Evolutionary conservation across 495 filamentous ascomycete species (phyloP).

Genomic region (Echria macrotheca): DNA sequence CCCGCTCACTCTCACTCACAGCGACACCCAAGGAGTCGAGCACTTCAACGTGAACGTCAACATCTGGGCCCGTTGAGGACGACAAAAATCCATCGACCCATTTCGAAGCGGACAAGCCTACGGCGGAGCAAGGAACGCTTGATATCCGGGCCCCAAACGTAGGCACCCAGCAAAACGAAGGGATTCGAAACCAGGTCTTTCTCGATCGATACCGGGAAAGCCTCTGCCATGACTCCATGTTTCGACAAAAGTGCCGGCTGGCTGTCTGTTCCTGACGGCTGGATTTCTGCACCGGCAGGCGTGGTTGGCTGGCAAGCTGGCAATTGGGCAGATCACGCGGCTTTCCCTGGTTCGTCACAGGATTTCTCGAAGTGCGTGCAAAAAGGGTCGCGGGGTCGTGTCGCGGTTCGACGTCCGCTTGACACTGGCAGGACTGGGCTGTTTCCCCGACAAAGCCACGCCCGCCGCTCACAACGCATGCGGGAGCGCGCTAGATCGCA

Average conservation of each 20-base stretch:
- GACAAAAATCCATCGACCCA: too few relatives aligned
- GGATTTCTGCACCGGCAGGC: neutral
- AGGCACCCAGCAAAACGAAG: too few relatives aligned
- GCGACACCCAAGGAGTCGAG: too few relatives aligned
- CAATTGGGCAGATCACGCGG: slow-evolving; percentile 6
- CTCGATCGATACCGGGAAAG: slow-evolving; percentile 10
- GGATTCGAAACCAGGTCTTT: slow-evolving; percentile 9
- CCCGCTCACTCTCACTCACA: too few relatives aligned
- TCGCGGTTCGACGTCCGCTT: neutral
- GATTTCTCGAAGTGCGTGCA: neutral
- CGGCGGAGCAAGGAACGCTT: too few relatives aligned
- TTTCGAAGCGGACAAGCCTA: too few relatives aligned
- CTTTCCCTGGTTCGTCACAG: slow-evolving; percentile 9
- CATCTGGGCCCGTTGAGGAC: too few relatives aligned
- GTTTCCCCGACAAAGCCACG: slow-evolving; percentile 10
- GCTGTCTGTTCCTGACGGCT: slow-evolving; percentile 10
- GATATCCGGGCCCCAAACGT: too few relatives aligned
- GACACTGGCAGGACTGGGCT: neutral
- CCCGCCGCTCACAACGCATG: slow-evolving; percentile 1
- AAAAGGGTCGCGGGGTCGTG: neutral
- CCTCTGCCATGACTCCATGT: neutral
- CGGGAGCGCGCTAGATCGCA: slow-evolving; percentile 7
- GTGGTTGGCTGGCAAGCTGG: neutral
- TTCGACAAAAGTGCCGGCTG: neutral
- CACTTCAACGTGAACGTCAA: too few relatives aligned